phyloP scores from a whole-genome alignment of 2,329 filamentous ascomycete genomes.

The Beauveria australis region DNA sequence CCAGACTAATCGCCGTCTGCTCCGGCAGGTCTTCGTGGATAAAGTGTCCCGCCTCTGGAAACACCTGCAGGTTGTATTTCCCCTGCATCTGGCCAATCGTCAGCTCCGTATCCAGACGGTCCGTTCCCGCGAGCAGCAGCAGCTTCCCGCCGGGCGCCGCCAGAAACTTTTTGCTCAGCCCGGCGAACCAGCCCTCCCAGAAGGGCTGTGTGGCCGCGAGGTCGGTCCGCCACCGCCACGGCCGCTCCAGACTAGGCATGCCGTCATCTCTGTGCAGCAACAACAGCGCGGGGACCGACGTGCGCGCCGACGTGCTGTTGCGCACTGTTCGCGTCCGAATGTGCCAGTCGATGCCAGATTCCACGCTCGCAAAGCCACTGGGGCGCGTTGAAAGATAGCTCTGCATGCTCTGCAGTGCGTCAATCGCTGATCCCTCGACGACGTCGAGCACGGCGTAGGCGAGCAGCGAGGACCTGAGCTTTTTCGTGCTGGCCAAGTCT shows the following conservation, averaged over 20 bases:
- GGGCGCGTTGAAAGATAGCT: constrained; percentile 81
- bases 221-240: constrained; percentile 82
- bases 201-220: constrained; percentile 76
- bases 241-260: constrained; percentile 28
- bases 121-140: constrained; percentile 78
- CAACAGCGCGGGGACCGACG: constrained; percentile 71
- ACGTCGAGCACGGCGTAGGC: constrained; percentile 91
- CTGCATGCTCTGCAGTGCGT: constrained; percentile 90
- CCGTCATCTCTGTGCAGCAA: not conserved
- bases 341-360: constrained; percentile 89
- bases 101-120: constrained; percentile 81
- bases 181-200: constrained; percentile 91
- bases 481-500: constrained; percentile 62
- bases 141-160: constrained; percentile 74
- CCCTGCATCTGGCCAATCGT: constrained; percentile 98
- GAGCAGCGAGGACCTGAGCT: constrained; percentile 60
- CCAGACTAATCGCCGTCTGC: constrained; percentile 75
- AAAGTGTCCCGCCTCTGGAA: constrained; percentile 93
- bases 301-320: constrained; percentile 73
- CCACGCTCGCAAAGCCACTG: constrained; percentile 64
- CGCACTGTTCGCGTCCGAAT: constrained; percentile 79
- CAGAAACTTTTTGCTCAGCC: constrained; percentile 82
- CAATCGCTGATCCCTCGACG: constrained; percentile 91
- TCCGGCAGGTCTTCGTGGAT: constrained; percentile 91
- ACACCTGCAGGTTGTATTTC: constrained; percentile 92